These are phyloP conservation scores for Grammothele lineata DNA, from an alignment of 768 basidiomycete genomes.

Conservation along the genomic window DNA sequence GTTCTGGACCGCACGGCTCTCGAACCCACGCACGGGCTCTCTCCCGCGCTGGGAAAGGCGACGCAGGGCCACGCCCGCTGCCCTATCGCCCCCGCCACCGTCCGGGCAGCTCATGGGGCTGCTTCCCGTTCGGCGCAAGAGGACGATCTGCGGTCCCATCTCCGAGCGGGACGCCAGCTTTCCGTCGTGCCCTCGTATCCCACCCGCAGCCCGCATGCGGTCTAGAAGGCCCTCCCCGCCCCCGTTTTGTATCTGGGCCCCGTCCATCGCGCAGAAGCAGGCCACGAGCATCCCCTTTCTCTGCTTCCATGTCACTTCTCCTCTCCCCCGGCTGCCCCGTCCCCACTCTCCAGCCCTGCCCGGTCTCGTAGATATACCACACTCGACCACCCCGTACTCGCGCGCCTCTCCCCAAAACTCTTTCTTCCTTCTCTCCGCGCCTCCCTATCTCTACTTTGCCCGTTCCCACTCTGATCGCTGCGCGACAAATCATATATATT, in stretches of 20 bases:
- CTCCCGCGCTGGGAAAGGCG: slow-evolving; percentile 7
- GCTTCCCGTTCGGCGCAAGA: background rate
- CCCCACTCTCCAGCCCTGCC: background rate
- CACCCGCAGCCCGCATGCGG: background rate
- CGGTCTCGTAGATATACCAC: slow-evolving; percentile 2
- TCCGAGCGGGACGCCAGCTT: slow-evolving; percentile 1
- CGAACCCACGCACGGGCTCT: too few relatives aligned
- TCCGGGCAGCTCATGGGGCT: too few relatives aligned
- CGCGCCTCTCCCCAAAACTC: slow-evolving; percentile 1
- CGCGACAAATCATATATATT: too few relatives aligned
- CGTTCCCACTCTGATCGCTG: too few relatives aligned
- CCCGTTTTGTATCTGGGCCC: background rate
- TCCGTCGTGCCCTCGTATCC: background rate
- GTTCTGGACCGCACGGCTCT: too few relatives aligned
- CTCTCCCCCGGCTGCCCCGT: slow-evolving; percentile 1
- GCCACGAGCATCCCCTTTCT: slow-evolving; percentile 3
- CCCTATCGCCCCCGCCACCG: slow-evolving; percentile 7
- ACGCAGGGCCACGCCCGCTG: background rate
- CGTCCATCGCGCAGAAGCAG: slow-evolving; percentile 2
- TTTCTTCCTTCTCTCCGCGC: too few relatives aligned
- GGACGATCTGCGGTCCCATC: slow-evolving; percentile 13
- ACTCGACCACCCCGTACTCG: background rate
- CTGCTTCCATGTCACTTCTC: slow-evolving; percentile 4
- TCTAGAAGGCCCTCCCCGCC: slow-evolving; percentile 1
- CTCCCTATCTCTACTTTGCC: background rate